Percentiles rank a stretch among this genome's conserved stretches.
phyloP scores from a whole-genome alignment of 2,329 filamentous ascomycete species.

The Sporothrix phasma region DNA sequence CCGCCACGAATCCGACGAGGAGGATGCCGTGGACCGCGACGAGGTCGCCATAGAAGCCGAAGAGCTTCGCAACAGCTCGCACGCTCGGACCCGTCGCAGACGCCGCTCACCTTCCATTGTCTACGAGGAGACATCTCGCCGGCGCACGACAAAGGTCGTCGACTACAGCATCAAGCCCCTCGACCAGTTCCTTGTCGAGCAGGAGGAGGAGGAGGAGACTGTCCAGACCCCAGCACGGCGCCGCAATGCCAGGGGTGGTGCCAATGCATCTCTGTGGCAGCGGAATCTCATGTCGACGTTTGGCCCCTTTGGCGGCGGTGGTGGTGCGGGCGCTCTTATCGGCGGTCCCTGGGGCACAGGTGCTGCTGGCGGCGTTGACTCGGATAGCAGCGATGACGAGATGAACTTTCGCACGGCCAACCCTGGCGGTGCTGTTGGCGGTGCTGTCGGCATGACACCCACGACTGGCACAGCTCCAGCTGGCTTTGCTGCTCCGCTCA shows the following conservation, averaged over 20 bases:
- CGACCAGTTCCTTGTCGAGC: constrained; percentile 63
- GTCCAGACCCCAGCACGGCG: constrained; percentile 60
- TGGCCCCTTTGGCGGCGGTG: constrained; percentile 84
- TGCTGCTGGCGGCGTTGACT: constrained; percentile 71
- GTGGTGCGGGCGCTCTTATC: constrained; percentile 60
- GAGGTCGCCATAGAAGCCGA: constrained; percentile 57
- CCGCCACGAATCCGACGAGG: constrained; percentile 45
- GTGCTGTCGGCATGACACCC: constrained; percentile 53
- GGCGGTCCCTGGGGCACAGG: constrained; percentile 65
- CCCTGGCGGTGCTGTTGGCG: constrained; percentile 40
- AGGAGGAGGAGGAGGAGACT: constrained; percentile 58
- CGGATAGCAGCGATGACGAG: constrained; percentile 95
- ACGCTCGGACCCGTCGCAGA: constrained; percentile 38
- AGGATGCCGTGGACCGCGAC: constrained; percentile 49
- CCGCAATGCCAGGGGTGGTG: constrained; percentile 53
- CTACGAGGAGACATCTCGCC: constrained; percentile 45
- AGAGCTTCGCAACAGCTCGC: constrained; percentile 48
- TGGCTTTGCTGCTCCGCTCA: constrained; percentile 24
- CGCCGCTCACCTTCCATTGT: constrained; percentile 47
- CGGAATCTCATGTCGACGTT: constrained; percentile 79
- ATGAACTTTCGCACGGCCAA: constrained; percentile 31
- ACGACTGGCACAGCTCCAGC: constrained; percentile 33
- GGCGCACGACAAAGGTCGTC: constrained; percentile 54
- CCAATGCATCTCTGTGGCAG: constrained; percentile 53
- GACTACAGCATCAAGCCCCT: constrained; percentile 82